phyloP scores from a whole-genome alignment of 139 green algal genomes.

The Nannochloris sp. region DNA sequence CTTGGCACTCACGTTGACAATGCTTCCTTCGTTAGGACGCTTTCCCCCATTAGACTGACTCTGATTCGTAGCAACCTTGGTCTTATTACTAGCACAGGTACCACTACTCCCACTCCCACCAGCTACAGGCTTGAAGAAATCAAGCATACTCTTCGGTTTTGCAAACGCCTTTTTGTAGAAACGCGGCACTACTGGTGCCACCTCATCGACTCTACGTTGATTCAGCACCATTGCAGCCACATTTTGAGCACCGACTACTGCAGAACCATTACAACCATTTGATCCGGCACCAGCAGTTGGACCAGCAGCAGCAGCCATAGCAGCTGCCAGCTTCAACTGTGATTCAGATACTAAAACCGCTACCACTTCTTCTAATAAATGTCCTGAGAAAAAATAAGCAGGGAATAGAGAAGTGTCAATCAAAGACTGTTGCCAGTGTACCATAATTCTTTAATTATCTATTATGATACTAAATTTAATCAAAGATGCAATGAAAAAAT shows the following conservation, averaged over 20 bases:
- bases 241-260: neutral
- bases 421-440: too few species aligned
- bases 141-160: conserved; percentile 35
- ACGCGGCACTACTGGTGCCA: conserved; percentile 37
- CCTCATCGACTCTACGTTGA: conserved; percentile 20
- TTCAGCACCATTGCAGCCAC: neutral
- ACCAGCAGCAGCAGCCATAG: neutral
- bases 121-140: conserved; percentile 45
- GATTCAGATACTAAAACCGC: conserved; percentile 21
- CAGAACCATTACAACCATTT: neutral
- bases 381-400: conserved; percentile 52
- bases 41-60: neutral
- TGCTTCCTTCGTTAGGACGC: neutral
- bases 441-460: too few species aligned
- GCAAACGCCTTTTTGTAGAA: conserved; percentile 34
- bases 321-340: neutral
- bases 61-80: neutral
- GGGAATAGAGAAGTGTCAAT: too few species aligned
- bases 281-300: neutral
- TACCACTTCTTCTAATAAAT: conserved; percentile 58
- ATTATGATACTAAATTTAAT: too few species aligned
- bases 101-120: too few species aligned
- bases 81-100: neutral
- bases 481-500: too few species aligned
- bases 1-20: neutral